A percentile compares a stretch with the other conserved stretches of the same genome.
Evolutionary conservation across 495 filamentous ascomycete genomes (phyloP).

Genomic region (Penicillium antarcticum): DNA sequence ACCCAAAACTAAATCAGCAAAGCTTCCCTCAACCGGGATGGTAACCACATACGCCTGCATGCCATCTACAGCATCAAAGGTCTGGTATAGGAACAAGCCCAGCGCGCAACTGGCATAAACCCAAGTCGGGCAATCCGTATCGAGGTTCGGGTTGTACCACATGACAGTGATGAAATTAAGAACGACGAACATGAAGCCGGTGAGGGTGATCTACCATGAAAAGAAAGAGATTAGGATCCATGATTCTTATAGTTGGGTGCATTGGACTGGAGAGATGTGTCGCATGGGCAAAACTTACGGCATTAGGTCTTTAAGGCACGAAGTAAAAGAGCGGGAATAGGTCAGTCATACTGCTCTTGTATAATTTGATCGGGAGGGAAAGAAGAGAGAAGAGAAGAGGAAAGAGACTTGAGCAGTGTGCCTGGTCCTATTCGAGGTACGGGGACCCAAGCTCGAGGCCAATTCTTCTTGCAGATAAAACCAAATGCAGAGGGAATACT

Average conservation of each 20-base stretch:
- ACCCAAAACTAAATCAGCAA: constrained; percentile 16
- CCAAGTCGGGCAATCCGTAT: constrained; percentile 90
- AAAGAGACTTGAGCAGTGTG: too few relatives aligned
- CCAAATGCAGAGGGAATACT: constrained; percentile 34
- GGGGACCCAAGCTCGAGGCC: not conserved
- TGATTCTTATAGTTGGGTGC: not conserved
- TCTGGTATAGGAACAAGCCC: constrained; percentile 94
- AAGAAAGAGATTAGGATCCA: constrained; percentile 1
- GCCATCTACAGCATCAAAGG: constrained; percentile 96
- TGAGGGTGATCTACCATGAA: constrained; percentile 69
- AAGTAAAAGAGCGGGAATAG: constrained; percentile 14
- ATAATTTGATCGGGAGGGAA: not conserved
- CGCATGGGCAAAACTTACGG: constrained; percentile 45
- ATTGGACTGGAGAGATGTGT: constrained; percentile 2
- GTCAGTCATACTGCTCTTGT: constrained; percentile 13
- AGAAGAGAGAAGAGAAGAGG: not conserved
- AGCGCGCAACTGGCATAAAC: constrained; percentile 89
- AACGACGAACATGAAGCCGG: constrained; percentile 87
- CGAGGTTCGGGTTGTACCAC: constrained; percentile 93
- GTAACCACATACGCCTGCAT: constrained; percentile 70
- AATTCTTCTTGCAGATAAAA: not conserved
- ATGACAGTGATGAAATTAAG: constrained; percentile 89
- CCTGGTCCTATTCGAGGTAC: too few relatives aligned
- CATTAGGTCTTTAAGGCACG: constrained; percentile 49
- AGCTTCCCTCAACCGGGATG: not conserved